phyloP scores from a whole-genome alignment of 805 yeast species.

The Candida arabinofermentans region DNA sequence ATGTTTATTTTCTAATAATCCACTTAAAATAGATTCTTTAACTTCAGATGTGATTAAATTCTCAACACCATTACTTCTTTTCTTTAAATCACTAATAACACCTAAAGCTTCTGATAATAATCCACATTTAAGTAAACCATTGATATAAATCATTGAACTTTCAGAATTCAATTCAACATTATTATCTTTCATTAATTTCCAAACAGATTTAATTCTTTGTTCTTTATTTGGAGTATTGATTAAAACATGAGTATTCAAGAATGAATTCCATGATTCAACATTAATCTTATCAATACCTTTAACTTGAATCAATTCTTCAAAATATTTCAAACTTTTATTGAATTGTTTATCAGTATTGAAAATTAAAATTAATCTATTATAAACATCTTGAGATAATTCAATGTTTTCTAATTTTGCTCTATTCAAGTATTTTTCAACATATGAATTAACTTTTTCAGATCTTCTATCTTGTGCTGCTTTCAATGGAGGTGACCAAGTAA shows the following conservation, averaged over 20 bases:
- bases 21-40: conserved; percentile 43
- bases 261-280: conserved; percentile 53
- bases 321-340: conserved; percentile 39
- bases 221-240: conserved; percentile 23
- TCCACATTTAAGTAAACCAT: conserved; percentile 41
- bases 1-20: conserved; percentile 37
- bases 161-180: conserved; percentile 41
- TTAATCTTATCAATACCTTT: conserved; percentile 22
- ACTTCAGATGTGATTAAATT: conserved; percentile 35
- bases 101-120: conserved; percentile 40
- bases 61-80: conserved; percentile 27
- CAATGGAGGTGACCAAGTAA: conserved; percentile 10
- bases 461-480: conserved; percentile 16
- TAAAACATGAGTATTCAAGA: conserved; percentile 36
- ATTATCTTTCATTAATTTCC: conserved; percentile 26
- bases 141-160: conserved; percentile 45
- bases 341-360: conserved; percentile 35
- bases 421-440: conserved; percentile 15
- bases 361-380: conserved; percentile 43
- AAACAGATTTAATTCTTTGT: conserved; percentile 37
- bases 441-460: conserved; percentile 11
- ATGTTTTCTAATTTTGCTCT: conserved; percentile 26
- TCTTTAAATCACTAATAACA: conserved; percentile 31
- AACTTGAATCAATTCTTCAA: conserved; percentile 43
- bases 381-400: conserved; percentile 38